Conservation (phyloP, 2,329 filamentous ascomycete genomes). For the Ustulina deusta region DNA sequence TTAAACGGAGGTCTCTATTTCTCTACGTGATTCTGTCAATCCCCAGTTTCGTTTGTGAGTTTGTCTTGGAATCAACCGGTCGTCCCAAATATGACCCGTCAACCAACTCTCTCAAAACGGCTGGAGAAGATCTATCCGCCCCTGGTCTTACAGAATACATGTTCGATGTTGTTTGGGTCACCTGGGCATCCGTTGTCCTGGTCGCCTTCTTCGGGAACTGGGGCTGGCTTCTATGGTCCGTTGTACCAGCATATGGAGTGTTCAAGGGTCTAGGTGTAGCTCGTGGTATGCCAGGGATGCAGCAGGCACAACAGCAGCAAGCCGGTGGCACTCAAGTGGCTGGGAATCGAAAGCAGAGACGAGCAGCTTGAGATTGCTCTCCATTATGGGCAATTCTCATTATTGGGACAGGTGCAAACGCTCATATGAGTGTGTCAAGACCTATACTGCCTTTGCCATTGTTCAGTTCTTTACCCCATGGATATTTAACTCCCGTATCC, state of each 20-base stretch:
- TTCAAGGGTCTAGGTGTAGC: constrained; percentile 68
- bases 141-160: constrained; percentile 95
- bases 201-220: constrained; percentile 85
- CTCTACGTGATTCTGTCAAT: constrained; percentile 78
- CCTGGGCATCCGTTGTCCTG: constrained; percentile 80
- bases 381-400: background rate
- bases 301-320: constrained; percentile 51
- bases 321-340: constrained; percentile 51
- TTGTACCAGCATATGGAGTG: constrained; percentile 67
- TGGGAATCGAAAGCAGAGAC: constrained; percentile 66
- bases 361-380: constrained; percentile 58
- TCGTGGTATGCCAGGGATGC: constrained; percentile 65
- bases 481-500: constrained; percentile 62
- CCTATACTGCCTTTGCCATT: background rate
- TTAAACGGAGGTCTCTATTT: constrained; percentile 72
- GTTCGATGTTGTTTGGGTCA: constrained; percentile 97
- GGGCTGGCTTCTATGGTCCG: constrained; percentile 69
- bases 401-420: background rate
- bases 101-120: constrained; percentile 74
- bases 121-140: constrained; percentile 89
- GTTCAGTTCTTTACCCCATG: constrained; percentile 47
- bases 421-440: background rate
- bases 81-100: constrained; percentile 78
- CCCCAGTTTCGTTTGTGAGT: constrained; percentile 83
- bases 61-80: constrained; percentile 85